Base-by-base conservation (phyloP, 2,329 filamentous ascomycete species). In the Trichoderma hamatum region DNA sequence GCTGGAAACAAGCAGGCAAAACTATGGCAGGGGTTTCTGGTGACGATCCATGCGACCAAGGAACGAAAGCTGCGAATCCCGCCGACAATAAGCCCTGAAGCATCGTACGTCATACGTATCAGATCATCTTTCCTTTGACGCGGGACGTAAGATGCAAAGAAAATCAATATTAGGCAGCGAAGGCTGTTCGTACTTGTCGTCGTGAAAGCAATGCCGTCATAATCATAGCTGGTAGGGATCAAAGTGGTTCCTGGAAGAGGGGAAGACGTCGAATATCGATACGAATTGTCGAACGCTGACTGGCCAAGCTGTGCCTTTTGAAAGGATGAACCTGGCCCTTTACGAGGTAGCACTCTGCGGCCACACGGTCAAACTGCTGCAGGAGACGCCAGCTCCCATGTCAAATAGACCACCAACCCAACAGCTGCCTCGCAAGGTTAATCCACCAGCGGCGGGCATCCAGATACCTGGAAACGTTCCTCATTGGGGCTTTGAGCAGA, bases 401-500 rank as follows among this genome's bases (percentile, higher is more conserved):
- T 59, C 36, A 30, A 65, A 68, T 49, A 72, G 58, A 67, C 68
- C 16, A 74, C 74, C 74, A 73, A 72, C 13, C 68, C 70, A 73
- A 76, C 73, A 74, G 72, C 75, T 77, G 71, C 74, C 74, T 77
- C 75, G 72, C 72, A 71, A 73, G 72, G 69, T 62, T 69, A 68
- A 67, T 67, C 65, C 56, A 72, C 74, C 73, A 75, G 73, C 69
- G 71, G 69, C 70, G 72, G 26, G 69, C 67, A 71, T 70, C 72
- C 75, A 75, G 71, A 75, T 68, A 73, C 69, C 71, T 76, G 75
- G 75, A 72, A 76, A 73, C 75, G 63, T 70, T 72, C 73, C 76
- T 72, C 67, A 76, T 76, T 77, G 75, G 76, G 51, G 67, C 71
- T 70, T 70, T 70, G 70, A 24, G 32, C 51, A 51, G 68, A 61